phyloP scores from a whole-genome alignment of 129 eudicot species.

The Arctium minus region DNA sequence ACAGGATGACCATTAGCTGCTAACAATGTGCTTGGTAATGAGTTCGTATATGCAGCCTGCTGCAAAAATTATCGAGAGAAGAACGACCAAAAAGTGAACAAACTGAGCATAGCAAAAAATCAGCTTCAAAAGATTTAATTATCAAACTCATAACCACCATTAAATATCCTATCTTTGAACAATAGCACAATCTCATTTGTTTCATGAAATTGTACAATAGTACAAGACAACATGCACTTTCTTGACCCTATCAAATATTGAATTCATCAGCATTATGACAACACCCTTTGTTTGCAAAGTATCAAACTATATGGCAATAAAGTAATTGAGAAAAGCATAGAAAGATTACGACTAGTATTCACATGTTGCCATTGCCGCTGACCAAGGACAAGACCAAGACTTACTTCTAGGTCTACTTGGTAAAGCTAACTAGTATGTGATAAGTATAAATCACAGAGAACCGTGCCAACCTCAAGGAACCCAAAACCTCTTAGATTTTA shows the following conservation, averaged over 20 bases:
- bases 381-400: not conserved
- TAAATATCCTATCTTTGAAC: not conserved
- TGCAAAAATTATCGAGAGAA: not conserved
- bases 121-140: not conserved
- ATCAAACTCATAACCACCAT: not conserved
- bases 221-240: not conserved
- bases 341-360: not conserved
- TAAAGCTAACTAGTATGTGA: not conserved
- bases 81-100: not conserved
- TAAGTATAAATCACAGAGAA: not conserved
- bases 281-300: not conserved
- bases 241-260: not conserved
- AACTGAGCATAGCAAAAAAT: not conserved
- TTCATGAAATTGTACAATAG: not conserved
- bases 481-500: not conserved
- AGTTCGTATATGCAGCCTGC: slow-evolving; percentile 56
- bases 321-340: not conserved
- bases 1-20: slow-evolving; percentile 63
- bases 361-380: not conserved
- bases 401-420: not conserved
- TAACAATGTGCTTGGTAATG: slow-evolving; percentile 61
- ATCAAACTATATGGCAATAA: not conserved
- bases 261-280: not conserved
- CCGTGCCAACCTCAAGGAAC: not conserved
- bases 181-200: not conserved